These are phyloP conservation scores for Aspergillus steynii DNA, from an alignment of 495 filamentous ascomycete genomes.

Conservation along the genomic window DNA sequence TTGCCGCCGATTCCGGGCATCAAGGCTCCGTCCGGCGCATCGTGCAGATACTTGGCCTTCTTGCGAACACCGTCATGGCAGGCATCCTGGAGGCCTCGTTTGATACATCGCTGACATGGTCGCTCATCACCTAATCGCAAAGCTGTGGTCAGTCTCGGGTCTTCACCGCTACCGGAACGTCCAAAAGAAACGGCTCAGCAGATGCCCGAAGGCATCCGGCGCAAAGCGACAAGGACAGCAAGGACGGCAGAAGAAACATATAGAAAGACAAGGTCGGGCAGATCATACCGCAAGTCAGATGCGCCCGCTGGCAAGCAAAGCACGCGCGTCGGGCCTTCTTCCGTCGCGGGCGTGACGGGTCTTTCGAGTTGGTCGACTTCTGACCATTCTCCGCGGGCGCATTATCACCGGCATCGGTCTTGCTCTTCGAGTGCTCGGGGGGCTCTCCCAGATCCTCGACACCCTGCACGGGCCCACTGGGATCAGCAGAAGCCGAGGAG, in stretches of 20 bases:
- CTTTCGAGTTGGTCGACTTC: conserved; percentile 38
- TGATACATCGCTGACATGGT: conserved; percentile 91
- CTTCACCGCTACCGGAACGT: background rate
- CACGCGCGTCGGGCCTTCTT: conserved; percentile 97
- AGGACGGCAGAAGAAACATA: background rate
- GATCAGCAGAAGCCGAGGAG: conserved; percentile 46
- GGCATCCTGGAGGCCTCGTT: conserved; percentile 81
- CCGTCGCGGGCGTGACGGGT: conserved; percentile 80
- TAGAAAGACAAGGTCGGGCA: conserved; percentile 3
- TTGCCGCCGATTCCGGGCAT: conserved; percentile 58
- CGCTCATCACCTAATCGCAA: conserved; percentile 71
- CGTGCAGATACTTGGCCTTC: conserved; percentile 98
- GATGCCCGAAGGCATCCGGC: background rate
- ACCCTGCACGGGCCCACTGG: conserved; percentile 49
- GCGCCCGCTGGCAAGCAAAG: conserved; percentile 94
- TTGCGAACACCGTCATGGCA: conserved; percentile 97
- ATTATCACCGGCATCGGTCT: conserved; percentile 57
- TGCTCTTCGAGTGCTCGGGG: conserved; percentile 48
- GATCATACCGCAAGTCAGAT: conserved; percentile 93
- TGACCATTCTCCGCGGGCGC: conserved; percentile 34
- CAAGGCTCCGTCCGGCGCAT: conserved; percentile 79
- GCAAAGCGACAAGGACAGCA: background rate
- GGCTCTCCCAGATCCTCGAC: conserved; percentile 52
- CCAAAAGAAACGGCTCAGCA: background rate
- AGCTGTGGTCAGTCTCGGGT: background rate